Evolutionary conservation across 371 early-diverging fungal genomes (phyloP), one percentile per base, ranked within the genome.

Genomic region (Basidiobolus meristosporus): DNA sequence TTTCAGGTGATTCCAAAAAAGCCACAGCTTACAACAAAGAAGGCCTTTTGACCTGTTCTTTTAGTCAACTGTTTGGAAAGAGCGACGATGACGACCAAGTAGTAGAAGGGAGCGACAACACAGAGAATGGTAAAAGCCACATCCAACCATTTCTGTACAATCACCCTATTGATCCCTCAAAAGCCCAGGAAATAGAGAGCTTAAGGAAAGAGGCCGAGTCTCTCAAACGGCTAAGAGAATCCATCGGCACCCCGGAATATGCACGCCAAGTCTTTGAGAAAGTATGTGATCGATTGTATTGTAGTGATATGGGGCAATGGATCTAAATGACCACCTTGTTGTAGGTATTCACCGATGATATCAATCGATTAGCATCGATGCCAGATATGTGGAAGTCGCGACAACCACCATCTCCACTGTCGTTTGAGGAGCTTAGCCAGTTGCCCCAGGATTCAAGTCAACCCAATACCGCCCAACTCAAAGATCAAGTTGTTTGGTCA

Each of bases 301-400:
- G 12, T 16, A 36, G 16, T 36, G 36, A 9, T 26, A 26, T n/a
- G n/a, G n/a, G n/a, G n/a, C n/a, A 16, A 34, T 34, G 34, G 16
- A 17, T 36, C 16, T 11, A 29, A 9, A 4, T 36, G 12, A 15
- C 14, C 15, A 20, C 29, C 0, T 38, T 17, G 29, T 11, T 31
- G 3, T 36, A 70, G 65, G 64, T 76, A 2, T 91, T 81, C 51
- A 50, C 42, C n/a, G 46, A 52, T 10, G 96, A 95, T 48, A 75
- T 96, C 34, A 46, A 65, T 3, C 70, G 89, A 2, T 60, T 93
- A 10, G 39, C 79, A 26, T 54, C 54, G 0, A 79, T 88, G 82
- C 67, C 79, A 16, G 87, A 86, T n/a, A 74, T 92, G 77, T 95
- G 96, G 95, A 77, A 73, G 45, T 57, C 51, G 4, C 73, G 89